Conservation (phyloP, 441 rosid genomes). For the Adansonia rubrostipa region DNA sequence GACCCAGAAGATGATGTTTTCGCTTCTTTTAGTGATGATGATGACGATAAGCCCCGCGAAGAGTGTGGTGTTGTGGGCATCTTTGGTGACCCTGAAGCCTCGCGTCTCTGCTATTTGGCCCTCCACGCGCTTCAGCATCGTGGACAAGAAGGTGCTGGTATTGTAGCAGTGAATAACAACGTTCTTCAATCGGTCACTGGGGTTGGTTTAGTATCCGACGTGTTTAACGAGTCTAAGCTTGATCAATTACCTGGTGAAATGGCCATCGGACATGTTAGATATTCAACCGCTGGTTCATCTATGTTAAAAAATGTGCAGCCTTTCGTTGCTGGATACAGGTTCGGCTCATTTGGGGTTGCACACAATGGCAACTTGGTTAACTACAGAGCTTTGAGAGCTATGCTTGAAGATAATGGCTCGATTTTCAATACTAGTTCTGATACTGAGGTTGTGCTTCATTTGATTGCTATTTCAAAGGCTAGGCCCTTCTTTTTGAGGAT, state of each 20-base stretch:
- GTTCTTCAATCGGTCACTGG: conserved; percentile 90
- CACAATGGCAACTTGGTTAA: conserved; percentile 86
- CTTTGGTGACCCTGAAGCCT: conserved; percentile 87
- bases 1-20: conserved; percentile 18
- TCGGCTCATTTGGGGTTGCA: conserved; percentile 83
- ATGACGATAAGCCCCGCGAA: conserved; percentile 83
- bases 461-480: conserved; percentile 80
- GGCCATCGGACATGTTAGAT: conserved; percentile 87
- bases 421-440: conserved; percentile 82
- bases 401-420: conserved; percentile 74
- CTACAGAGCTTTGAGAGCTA: conserved; percentile 56
- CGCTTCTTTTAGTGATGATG: conserved; percentile 27
- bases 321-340: conserved; percentile 79
- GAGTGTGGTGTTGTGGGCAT: conserved; percentile 98
- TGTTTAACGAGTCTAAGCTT: conserved; percentile 75
- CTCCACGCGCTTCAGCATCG: conserved; percentile 93
- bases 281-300: conserved; percentile 84
- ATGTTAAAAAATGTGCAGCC: conserved; percentile 94
- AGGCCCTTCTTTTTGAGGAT: conserved; percentile 74
- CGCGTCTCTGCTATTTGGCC: conserved; percentile 85
- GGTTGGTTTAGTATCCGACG: conserved; percentile 90
- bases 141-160: conserved; percentile 98
- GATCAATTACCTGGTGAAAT: conserved; percentile 75
- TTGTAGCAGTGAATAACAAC: conserved; percentile 70
- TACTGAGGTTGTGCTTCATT: conserved; percentile 87